Base-by-base conservation (phyloP, 1,284 basidiomycete genomes). In the Apiotrichum gamsii region DNA sequence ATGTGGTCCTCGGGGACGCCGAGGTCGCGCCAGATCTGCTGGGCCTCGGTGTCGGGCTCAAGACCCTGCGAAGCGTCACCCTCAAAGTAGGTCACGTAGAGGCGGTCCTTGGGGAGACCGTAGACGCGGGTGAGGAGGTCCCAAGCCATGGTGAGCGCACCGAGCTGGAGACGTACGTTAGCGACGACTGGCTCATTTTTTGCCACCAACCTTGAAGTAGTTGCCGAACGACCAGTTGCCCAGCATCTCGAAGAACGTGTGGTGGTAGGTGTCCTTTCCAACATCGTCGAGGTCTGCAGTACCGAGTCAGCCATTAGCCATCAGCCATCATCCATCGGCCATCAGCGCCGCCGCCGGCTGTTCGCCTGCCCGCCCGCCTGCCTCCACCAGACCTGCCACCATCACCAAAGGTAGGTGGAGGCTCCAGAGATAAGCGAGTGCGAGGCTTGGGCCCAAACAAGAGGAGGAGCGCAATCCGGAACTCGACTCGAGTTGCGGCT, bases 221-320 rank as follows among this genome's bases (percentile, higher is more conserved):
- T 98, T 90, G 5, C 94, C 94, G 62, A 98, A 98, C 10, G 91
- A 96, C 94, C 94, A 98, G 74, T 98, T 98, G 36, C 94, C 94
- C 55, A 98, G 76, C 94, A 98, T 98, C 75, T 98, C 94, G 67
- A 98, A 98, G 76, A 98, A 98, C 3, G 95, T 98, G 72, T 96
- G 78, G 64, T 79, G 75, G 58, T 76, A 76, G 21, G 73, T 72
- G 57, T 98, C 94, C 74, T 94, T 95, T 39, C 94, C 94, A 48
- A 98, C 94, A 71, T 98, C 94, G 69, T 98, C 95, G 45, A 98
- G 78, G 74, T 98, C 90, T 93, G 54, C 32, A n/a, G n/a, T n/a
- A n/a, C n/a, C n/a, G n/a, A n/a, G n/a, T 28, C 25, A 28, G 11
- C 8, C 25, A 28, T 28, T 6, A 28, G 25, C 25, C 11, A 28